These are phyloP conservation scores for Metschnikowia similis DNA, from an alignment of 805 yeast species.

Conservation along the genomic window DNA sequence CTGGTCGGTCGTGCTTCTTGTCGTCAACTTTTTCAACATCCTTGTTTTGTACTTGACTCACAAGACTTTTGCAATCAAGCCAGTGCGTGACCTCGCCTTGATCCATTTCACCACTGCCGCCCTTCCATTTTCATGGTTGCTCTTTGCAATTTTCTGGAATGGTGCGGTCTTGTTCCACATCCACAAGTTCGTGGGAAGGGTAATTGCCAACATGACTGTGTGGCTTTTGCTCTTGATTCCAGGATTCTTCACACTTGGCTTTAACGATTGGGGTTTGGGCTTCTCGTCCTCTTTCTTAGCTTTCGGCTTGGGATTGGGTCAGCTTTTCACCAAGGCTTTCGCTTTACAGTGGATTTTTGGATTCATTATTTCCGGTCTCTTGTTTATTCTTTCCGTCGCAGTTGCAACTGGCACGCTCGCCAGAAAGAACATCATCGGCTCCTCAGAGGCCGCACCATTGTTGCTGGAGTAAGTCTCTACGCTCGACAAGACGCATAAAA, in stretches of 20 bases:
- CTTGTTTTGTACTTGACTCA: slow-evolving; percentile 52
- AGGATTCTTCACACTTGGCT: slow-evolving; percentile 48
- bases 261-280: slow-evolving; percentile 70
- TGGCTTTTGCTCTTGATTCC: slow-evolving; percentile 78
- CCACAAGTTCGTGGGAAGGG: slow-evolving; percentile 53
- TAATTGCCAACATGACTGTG: slow-evolving; percentile 66
- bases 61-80: slow-evolving; percentile 54
- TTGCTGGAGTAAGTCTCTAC: slow-evolving; percentile 11
- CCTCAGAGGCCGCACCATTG: slow-evolving; percentile 18
- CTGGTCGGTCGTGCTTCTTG: slow-evolving; percentile 52
- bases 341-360: slow-evolving; percentile 89
- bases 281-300: slow-evolving; percentile 52
- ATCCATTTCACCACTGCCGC: slow-evolving; percentile 67
- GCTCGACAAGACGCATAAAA: neutral
- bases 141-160: slow-evolving; percentile 77
- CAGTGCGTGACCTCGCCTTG: slow-evolving; percentile 48
- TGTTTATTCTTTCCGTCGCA: slow-evolving; percentile 48
- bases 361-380: slow-evolving; percentile 55
- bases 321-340: slow-evolving; percentile 60
- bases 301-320: slow-evolving; percentile 68
- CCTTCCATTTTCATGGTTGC: slow-evolving; percentile 69
- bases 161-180: slow-evolving; percentile 74
- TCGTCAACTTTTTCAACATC: slow-evolving; percentile 58
- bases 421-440: slow-evolving; percentile 8
- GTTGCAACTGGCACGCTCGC: slow-evolving; percentile 36